Evolutionary conservation across 2,329 filamentous ascomycete genomes (phyloP), one percentile per base, ranked within the genome.

Genomic region (Xylariales sp.): DNA sequence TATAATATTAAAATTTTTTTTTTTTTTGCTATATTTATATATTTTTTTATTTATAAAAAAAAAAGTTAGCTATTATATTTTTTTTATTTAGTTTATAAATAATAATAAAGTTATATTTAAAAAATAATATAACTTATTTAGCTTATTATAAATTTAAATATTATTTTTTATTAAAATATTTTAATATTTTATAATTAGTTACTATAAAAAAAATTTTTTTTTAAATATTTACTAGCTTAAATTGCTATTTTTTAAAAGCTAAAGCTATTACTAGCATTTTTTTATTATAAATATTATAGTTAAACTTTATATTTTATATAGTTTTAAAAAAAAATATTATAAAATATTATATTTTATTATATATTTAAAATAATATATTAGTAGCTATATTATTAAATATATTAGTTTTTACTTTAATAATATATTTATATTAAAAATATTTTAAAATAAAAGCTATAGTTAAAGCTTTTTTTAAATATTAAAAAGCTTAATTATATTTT

Each of bases 21-120:
- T 41, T 41, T 41, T 41, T 8, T 41, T 41, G 1, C 3, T 8
- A 41, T 8, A 14, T 41, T 8, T 14, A 3, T 3, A 41, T 1
- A 3, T 41, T 41, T 41, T 48, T 48, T 48, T 48, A 5, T 5
- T 48, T 48, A 48, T 48, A 48, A 48, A 48, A 48, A 12, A n/a
- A 16, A 48, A 18, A 8, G 45, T 48, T 48, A 16, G n/a, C 45
- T 48, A 48, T 18, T 48, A 48, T 18, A 18, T 48, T 48, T 5
- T 48, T 48, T 48, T 48, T 16, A 18, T 1, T 18, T 12, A 18
- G 39, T 41, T 14, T 1, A 3, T 41, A 48, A 16, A 48, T 48
- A 48, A 48, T 48, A 12, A 48, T 41, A 48, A 48, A 48, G 16
- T 48, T 48, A 48, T 48, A 48, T 5, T 48, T 52, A 28, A 52